Conservation (phyloP, 148 eudicot species). For the Mesembryanthemum crystallinum region DNA sequence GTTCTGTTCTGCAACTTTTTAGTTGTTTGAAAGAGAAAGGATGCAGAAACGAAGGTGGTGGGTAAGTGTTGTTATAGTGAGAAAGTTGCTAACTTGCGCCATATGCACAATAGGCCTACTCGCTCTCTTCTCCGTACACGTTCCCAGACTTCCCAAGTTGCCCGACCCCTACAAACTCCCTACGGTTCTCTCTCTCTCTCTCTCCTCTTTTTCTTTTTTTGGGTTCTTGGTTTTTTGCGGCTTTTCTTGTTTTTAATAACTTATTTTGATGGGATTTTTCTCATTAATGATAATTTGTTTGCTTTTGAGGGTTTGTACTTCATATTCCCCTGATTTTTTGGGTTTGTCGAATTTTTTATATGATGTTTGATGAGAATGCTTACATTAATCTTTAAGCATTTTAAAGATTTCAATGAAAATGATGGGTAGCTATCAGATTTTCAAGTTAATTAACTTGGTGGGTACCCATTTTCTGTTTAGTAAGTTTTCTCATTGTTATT, state of each 20-base stretch:
- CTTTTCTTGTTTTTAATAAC: not conserved
- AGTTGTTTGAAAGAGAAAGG: slow-evolving; percentile 9
- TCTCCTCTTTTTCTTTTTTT: not conserved
- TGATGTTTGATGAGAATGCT: not conserved
- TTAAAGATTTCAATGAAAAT: not conserved
- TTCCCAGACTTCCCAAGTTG: slow-evolving; percentile 43
- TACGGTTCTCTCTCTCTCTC: slow-evolving; percentile 35
- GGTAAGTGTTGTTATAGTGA: slow-evolving; percentile 40
- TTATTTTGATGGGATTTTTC: not conserved
- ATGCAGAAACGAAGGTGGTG: slow-evolving; percentile 60
- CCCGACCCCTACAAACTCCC: slow-evolving; percentile 64
- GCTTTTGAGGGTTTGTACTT: not conserved
- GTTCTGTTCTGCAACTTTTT: not conserved
- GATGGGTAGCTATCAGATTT: slow-evolving; percentile 4
- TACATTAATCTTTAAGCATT: not conserved
- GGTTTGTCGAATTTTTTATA: not conserved
- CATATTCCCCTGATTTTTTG: not conserved
- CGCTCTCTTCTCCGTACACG: slow-evolving; percentile 61
- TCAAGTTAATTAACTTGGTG: slow-evolving; percentile 3
- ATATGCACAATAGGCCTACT: slow-evolving; percentile 52
- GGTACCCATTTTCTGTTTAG: not conserved
- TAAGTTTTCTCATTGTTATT: not conserved
- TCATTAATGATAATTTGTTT: not conserved
- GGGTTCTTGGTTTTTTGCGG: not conserved
- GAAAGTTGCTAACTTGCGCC: slow-evolving; percentile 62